Evolutionary conservation across 2,329 filamentous ascomycete genomes (phyloP).

Genomic region (Epichloe festucae): DNA sequence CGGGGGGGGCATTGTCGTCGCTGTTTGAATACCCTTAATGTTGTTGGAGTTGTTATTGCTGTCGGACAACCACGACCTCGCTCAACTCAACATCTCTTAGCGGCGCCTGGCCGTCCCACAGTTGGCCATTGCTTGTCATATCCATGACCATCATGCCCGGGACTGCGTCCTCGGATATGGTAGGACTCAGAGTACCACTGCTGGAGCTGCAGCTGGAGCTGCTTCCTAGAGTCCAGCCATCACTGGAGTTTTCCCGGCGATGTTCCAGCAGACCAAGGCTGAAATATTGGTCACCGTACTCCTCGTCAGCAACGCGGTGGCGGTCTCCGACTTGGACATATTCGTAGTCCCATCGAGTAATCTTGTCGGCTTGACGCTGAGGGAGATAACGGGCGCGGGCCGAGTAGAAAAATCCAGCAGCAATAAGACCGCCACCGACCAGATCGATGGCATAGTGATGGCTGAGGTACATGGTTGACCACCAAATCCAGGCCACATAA

Average conservation of each 20-base stretch:
- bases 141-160: constrained; percentile 23
- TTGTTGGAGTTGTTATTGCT: constrained; percentile 7
- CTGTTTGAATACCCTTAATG: not conserved
- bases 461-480: constrained; percentile 95
- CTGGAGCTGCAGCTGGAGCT: constrained; percentile 50
- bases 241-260: constrained; percentile 45
- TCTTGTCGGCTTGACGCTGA: constrained; percentile 70
- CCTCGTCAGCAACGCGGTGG: constrained; percentile 29
- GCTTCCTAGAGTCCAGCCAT: constrained; percentile 84
- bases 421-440: constrained; percentile 70
- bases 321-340: constrained; percentile 74
- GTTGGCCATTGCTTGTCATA: constrained; percentile 22
- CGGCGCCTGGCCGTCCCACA: constrained; percentile 25
- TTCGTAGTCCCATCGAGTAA: constrained; percentile 88
- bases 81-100: constrained; percentile 31
- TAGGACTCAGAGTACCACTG: constrained; percentile 37
- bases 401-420: constrained; percentile 69
- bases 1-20: not conserved
- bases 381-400: constrained; percentile 71
- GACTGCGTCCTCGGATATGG: constrained; percentile 30
- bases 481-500: constrained; percentile 92
- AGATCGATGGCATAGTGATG: constrained; percentile 95
- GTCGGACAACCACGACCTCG: constrained; percentile 31
- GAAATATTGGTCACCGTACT: constrained; percentile 33
- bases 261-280: constrained; percentile 32